Percentiles rank a stretch among this genome's conserved stretches.
These are phyloP conservation scores for Paulownia fortunei DNA, from an alignment of 257 asterid species.

Conservation along the genomic window DNA sequence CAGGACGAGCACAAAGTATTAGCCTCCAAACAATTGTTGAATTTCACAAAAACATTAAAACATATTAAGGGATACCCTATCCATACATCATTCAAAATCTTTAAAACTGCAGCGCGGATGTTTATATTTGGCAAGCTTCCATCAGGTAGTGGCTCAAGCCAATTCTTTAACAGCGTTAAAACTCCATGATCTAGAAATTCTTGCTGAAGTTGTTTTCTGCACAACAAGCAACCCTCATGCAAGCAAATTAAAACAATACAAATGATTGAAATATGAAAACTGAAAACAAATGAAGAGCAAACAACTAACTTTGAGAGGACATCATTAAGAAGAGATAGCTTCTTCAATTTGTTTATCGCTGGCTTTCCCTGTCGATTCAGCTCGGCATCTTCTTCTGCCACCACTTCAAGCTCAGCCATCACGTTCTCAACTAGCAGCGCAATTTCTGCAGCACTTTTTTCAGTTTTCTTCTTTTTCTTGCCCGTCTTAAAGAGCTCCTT, in stretches of 20 bases:
- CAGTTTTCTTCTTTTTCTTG: conserved; percentile 85
- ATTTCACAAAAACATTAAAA: not conserved
- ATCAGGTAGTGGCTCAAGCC: conserved; percentile 99
- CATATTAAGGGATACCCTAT: not conserved
- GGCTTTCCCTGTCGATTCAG: conserved; percentile 82
- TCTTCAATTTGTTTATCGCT: conserved; percentile 84
- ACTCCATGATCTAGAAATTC: conserved; percentile 97
- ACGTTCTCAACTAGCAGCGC: conserved; percentile 83
- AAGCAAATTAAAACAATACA: conserved; percentile 25
- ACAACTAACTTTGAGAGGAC: conserved; percentile 83
- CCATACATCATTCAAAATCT: conserved; percentile 82
- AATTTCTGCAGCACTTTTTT: conserved; percentile 92
- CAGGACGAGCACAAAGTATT: conserved; percentile 39
- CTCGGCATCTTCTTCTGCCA: conserved; percentile 93
- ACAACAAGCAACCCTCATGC: conserved; percentile 32
- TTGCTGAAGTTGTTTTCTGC: conserved; percentile 93
- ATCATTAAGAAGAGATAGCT: conserved; percentile 85
- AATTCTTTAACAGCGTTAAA: conserved; percentile 71
- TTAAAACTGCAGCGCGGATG: conserved; percentile 84
- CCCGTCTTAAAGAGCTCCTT: conserved; percentile 74
- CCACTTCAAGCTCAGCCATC: conserved; percentile 96
- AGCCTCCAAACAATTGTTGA: conserved; percentile 28
- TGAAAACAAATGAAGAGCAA: conserved; percentile 7
- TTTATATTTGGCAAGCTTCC: conserved; percentile 96
- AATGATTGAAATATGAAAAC: conserved; percentile 6